A percentile compares a stretch with the other conserved stretches of the same genome.
Conservation (phyloP, 1,284 basidiomycete species). For the Microbotryum silenes-acaulis region DNA sequence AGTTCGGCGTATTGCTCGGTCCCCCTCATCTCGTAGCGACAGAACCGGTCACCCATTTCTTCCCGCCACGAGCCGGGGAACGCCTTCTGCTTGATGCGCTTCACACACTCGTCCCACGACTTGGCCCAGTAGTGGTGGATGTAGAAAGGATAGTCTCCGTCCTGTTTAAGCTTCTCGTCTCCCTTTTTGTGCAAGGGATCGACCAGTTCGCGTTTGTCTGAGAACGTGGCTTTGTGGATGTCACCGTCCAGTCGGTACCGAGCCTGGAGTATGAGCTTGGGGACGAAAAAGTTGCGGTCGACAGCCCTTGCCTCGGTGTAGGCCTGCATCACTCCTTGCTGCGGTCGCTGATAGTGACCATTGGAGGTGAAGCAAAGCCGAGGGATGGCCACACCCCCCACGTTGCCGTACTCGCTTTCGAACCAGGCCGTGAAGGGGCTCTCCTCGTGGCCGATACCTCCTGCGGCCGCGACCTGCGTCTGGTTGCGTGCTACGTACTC, state of each 20-base stretch:
- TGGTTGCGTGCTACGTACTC: constrained; percentile 3
- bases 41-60: neutral
- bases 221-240: neutral
- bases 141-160: constrained; percentile 1
- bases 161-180: neutral
- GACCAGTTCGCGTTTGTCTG: neutral
- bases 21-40: neutral
- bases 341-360: neutral
- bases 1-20: no score
- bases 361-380: neutral
- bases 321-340: neutral
- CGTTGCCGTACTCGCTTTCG: neutral
- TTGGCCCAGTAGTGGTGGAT: constrained; percentile 8
- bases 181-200: neutral
- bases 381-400: neutral
- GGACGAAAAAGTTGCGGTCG: neutral
- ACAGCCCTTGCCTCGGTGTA: neutral
- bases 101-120: constrained; percentile 4
- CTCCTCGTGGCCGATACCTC: neutral
- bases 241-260: neutral
- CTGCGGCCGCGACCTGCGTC: neutral
- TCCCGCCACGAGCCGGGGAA: neutral
- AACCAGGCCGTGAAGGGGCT: neutral
- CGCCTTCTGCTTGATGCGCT: constrained; percentile 6
- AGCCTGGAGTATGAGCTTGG: neutral